These are phyloP conservation scores for Salix caprea DNA, from an alignment of 345 rosid species.

Conservation along the genomic window DNA sequence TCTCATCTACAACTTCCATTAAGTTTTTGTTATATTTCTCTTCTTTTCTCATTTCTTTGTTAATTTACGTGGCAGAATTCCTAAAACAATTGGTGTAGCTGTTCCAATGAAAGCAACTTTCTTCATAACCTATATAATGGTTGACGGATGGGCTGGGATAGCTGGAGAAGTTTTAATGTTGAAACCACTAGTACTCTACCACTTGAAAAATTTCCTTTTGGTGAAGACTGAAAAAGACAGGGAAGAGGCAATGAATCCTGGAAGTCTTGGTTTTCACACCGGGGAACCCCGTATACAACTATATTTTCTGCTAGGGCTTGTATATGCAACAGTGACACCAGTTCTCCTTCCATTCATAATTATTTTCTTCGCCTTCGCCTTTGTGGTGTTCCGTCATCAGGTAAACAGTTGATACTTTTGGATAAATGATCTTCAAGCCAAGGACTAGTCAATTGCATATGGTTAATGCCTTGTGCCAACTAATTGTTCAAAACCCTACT, in stretches of 20 bases:
- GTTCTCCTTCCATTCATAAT: constrained; percentile 74
- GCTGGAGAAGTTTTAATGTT: constrained; percentile 85
- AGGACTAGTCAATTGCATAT: not conserved
- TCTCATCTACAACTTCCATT: not conserved
- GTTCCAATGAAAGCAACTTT: constrained; percentile 91
- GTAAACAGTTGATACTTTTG: constrained; percentile 28
- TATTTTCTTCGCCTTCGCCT: constrained; percentile 77
- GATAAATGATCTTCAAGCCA: not conserved
- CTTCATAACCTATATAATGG: constrained; percentile 92
- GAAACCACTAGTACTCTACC: constrained; percentile 74
- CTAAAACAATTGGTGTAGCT: constrained; percentile 77
- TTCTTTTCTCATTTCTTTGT: not conserved
- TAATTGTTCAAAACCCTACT: not conserved
- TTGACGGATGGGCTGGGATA: constrained; percentile 98
- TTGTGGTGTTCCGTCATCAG: constrained; percentile 86
- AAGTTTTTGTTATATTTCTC: not conserved
- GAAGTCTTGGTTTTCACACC: constrained; percentile 78
- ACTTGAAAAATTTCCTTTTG: constrained; percentile 77
- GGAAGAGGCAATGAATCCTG: constrained; percentile 89
- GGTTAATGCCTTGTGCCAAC: not conserved
- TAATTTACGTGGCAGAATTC: constrained; percentile 46
- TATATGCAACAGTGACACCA: constrained; percentile 85
- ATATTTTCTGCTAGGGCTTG: constrained; percentile 87
- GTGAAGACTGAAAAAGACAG: constrained; percentile 96
- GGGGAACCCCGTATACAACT: constrained; percentile 95